These are phyloP conservation scores for Abelmoschus esculentus DNA, from an alignment of 345 rosid species.

Conservation along the genomic window DNA sequence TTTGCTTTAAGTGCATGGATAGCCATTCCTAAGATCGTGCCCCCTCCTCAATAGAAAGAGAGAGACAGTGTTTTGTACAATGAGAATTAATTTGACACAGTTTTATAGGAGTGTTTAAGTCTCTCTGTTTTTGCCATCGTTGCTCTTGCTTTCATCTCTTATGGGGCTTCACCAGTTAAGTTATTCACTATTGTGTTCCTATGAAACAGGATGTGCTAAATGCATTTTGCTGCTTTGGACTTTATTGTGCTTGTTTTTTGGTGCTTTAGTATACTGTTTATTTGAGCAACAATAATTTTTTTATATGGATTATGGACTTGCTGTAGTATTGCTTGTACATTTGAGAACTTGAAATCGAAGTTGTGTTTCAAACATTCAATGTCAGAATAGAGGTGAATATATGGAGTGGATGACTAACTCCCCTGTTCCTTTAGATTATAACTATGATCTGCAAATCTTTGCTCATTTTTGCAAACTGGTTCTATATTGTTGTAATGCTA, in stretches of 20 bases:
- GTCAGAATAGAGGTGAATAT: not conserved
- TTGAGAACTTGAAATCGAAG: not conserved
- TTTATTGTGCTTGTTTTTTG: not conserved
- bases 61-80: not conserved
- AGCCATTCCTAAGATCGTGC: no score
- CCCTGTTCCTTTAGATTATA: not conserved
- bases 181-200: not conserved
- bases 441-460: not conserved
- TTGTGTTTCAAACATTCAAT: slow-evolving; percentile 1
- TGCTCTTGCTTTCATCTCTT: not conserved
- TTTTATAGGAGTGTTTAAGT: not conserved
- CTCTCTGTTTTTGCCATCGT: not conserved
- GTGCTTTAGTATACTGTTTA: not conserved
- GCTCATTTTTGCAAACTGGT: not conserved
- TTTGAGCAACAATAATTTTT: not conserved
- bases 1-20: no score
- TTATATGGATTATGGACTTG: not conserved
- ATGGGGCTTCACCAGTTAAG: not conserved
- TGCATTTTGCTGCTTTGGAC: not conserved
- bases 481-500: not conserved
- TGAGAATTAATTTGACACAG: not conserved
- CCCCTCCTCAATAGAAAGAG: no score
- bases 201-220: not conserved
- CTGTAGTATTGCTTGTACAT: not conserved
- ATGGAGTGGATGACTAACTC: not conserved